Evolutionary conservation across 805 yeast genomes (phyloP), one percentile per base, ranked within the genome.

Genomic region (Metschnikowia chrysomelidarum): DNA sequence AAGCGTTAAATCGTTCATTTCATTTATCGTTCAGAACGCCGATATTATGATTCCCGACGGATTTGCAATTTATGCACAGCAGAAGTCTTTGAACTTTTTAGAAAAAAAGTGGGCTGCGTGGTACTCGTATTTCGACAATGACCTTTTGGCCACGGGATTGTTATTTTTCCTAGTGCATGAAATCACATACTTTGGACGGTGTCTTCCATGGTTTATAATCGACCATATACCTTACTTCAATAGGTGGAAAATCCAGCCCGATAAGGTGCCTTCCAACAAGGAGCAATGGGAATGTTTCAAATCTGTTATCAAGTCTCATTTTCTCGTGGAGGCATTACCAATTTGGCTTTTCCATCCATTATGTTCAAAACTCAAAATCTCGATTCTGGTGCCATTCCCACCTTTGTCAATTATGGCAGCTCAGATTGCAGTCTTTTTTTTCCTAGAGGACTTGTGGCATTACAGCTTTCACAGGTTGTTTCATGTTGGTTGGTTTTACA

Each of bases 261-360:
- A 65, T 13, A 71, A 75, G 43, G 50, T 75, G 16, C 80, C 80
- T 6, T 60, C 74, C 3, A 69, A 68, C 41, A 65, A 69, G 46
- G 82, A 76, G 51, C 82, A 76, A 50, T 76, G 80, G 80, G 82
- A 76, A 49, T 76, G 80, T 49, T 53, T 75, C 38, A 76, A 75
- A 50, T 61, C 77, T n/a, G 80, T 76, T 13, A 57, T 76, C 30
- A 73, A 66, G 38, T 73, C 76, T 11, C 82, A 76, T 47, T 71
- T 76, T 44, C 46, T 76, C 44, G 80, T 76, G 19, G 82, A 76
- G 53, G 80, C 75, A 1, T 62, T 76, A 36, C 82, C 82, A 28
- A 76, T 76, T 41, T 76, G 82, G 82, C 67, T 75, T 15, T 76
- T 76, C 64, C 82, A 76, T 47, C 82, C 82, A 14, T 46, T 76